Evolutionary conservation across 2,329 filamentous ascomycete genomes (phyloP), one percentile per base, ranked within the genome.

Genomic region (Ceratocystis colombiana): DNA sequence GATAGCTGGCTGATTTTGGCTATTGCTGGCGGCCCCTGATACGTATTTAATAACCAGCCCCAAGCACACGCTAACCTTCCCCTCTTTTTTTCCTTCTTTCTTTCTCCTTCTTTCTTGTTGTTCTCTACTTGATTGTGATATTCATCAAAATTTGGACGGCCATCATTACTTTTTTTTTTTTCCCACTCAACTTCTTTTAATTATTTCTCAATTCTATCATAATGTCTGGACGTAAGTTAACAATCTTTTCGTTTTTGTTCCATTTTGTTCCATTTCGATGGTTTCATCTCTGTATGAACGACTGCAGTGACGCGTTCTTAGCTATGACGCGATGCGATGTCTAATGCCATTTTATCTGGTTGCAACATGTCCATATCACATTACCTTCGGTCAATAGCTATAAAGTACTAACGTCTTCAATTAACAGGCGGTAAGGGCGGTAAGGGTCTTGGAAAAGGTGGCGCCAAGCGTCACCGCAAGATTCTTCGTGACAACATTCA

Each of bases 401-500:
- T 64, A 17, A 3, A 37, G 5, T 28, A 33, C 66, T 67, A 67
- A 68, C 55, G 5, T 45, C 25, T 63, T 67, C 25, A 12, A 4
- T 61, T 28, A 33, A 50, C 73, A 94, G 90, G 90, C 78, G 90
- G 90, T 78, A 95, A 96, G 82, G 91, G 91, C 80, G 92, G 92
- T 78, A 96, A 96, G 87, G 92, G 91, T 78, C 90, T 96, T 80
- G 92, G 92, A 79, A 96, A 96, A 87, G 92, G 92, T 72, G 92
- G 92, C 79, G 93, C 93, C 80, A 97, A 96, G 89, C 92, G 92
- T 81, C 92, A 96, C 83, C 88, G 93, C 76, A 96, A 96, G 89
- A 96, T 96, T 84, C 85, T 96, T 79, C 90, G 92, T 81, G 92
- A 96, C 88, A 96, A 96, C 89, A 96, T 96, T 77, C 92, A 96